Evolutionary conservation across 345 rosid species (phyloP), one percentile per base, ranked within the genome.

Genomic region (Euphorbia pulcherrima): DNA sequence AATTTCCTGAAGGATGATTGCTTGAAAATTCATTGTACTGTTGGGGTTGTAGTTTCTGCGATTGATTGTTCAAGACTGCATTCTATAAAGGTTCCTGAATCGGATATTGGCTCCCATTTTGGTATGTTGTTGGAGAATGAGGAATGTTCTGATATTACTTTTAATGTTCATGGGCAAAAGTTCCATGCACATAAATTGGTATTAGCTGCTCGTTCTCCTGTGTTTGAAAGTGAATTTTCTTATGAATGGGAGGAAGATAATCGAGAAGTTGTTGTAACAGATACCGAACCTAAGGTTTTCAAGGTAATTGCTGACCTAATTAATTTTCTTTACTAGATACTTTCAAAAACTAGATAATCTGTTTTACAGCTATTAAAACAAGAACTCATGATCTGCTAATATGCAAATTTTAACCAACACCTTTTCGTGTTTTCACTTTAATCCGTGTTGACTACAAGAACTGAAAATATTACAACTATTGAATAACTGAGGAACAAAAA

Each of bases 1-100:
- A 96, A 93, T 71, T 88, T 85, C 66, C 89, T 93, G 0, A 89
- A 90, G 77, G 90, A 92, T 72, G 98, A 92, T 75, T 92, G 97
- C 80, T 68, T 90, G 80, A 90, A 82, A 75, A 87, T 93, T 41
- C 85, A 87, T 64, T 93, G 98, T 77, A 90, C 97, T 0, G 97
- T 89, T 28, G 98, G 98, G 47, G 97, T 93, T 78, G 96, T 90
- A 74, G 89, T 90, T 70, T 93, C 96, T 1, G 96, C 83, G 44
- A 87, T 77, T 73, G 96, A 88, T 69, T 89, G 91, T 40, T 85
- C 96, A 2, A 85, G 96, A 66, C 72, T 87, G 81, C 88, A 92
- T 55, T 75, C 97, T 9, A 83, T 92, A 62, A 88, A 87, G 68
- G 96, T 92, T 54, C 97, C 97, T 17, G 93, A 85, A 62, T 90